A percentile compares a stretch with the other conserved stretches of the same genome.
These are phyloP conservation scores for Salix dunnii DNA, from an alignment of 345 rosid species.

Conservation along the genomic window DNA sequence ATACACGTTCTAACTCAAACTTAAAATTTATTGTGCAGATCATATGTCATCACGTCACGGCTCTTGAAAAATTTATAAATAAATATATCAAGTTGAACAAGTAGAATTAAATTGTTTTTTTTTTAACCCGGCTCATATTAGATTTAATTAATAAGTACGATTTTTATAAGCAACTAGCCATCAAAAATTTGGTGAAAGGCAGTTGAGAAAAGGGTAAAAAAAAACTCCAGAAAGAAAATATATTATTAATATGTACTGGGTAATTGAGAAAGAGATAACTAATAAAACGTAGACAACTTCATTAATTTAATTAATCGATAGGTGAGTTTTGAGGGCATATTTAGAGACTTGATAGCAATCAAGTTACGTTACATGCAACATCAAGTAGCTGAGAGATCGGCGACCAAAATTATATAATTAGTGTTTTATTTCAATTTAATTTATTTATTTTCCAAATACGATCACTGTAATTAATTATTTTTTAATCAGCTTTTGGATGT, in stretches of 20 bases:
- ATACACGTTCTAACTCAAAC: too few species aligned
- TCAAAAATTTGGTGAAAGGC: neutral
- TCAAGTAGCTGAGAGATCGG: neutral
- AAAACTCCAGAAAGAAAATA: neutral
- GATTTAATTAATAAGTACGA: too few species aligned
- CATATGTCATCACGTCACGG: too few species aligned
- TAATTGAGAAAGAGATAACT: neutral
- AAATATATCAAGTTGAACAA: too few species aligned
- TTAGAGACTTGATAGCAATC: neutral
- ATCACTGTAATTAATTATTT: neutral
- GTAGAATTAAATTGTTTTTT: too few species aligned
- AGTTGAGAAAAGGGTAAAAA: neutral
- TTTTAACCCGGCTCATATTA: too few species aligned
- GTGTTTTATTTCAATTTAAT: neutral
- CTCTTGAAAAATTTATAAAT: too few species aligned
- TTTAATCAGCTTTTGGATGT: neutral
- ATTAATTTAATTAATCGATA: neutral
- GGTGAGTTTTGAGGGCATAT: neutral
- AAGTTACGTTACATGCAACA: neutral
- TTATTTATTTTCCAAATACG: neutral
- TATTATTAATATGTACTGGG: neutral
- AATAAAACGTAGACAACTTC: neutral
- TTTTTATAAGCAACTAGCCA: too few species aligned
- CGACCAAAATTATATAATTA: neutral
- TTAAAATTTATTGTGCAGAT: fast-evolving